Base-by-base conservation (phyloP, 2,329 filamentous ascomycete species). In the Alternaria sp. region DNA sequence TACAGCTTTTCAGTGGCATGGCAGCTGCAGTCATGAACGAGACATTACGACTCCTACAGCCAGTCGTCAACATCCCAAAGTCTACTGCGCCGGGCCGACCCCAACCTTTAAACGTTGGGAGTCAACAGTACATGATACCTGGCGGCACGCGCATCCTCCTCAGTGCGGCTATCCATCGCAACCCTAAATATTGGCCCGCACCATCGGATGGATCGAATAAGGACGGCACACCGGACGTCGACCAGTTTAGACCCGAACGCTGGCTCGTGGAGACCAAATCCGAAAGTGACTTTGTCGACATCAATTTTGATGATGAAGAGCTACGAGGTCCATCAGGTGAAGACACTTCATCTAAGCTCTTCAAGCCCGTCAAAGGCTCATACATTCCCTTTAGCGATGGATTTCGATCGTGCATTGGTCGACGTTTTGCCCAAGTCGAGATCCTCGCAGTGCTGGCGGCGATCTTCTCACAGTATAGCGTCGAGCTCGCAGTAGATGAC, bases 11-110 rank as follows among this genome's bases (percentile, higher is more conserved):
- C 65, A 85, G 83, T 10, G 87, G 88, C 59, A 88, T 91, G 82
- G 79, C 89, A 9, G 91, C 89, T 17, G 91, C 91, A 4, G 85
- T 89, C 67, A 85, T 94, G 83, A 91, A 92, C 71, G 91, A 95
- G 79, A 88, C 89, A 36, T 82, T 95, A 52, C 87, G 92, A 10
- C 70, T 93, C 40, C 82, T 92, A 58, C 90, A 91, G 2, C 87
- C 91, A 0, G 88, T 92, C 17, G 80, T 87, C 41, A 85, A 84
- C 51, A 88, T 95, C 26, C 91, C 91, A 28, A 95, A 95, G 78
- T 84, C 81, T 13, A 82, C 80, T 1, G 60, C 72, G 24, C 73
- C 71, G 6, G 78, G 72, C 31, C 70, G 65, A 34, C 78, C 80
- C 51, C 88, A 93, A 76, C 72, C 80, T 21, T 72, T 94, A 40